These are phyloP conservation scores for Gentiana straminea DNA, from an alignment of 257 asterid species.

Conservation along the genomic window DNA sequence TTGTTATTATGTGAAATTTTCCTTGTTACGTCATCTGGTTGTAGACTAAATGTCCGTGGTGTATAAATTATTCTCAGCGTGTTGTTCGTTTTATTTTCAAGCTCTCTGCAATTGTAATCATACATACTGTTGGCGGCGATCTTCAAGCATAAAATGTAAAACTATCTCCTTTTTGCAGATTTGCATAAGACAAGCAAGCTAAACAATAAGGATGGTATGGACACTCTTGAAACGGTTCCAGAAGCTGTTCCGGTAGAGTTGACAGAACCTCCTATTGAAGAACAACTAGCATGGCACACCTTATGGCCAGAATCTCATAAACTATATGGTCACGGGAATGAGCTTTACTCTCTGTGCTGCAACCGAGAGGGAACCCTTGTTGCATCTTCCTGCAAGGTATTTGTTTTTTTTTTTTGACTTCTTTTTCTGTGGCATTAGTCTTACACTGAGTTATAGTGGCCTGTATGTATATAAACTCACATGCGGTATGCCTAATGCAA, in stretches of 20 bases:
- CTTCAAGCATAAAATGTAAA: background rate
- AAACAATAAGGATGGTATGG: conserved; percentile 51
- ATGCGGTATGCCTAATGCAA: background rate
- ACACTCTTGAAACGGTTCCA: conserved; percentile 76
- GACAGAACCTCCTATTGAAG: conserved; percentile 95
- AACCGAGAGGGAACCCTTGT: conserved; percentile 74
- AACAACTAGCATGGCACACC: conserved; percentile 83
- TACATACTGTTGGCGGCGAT: background rate
- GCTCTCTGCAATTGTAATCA: no score
- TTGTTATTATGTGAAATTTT: background rate
- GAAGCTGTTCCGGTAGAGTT: conserved; percentile 90
- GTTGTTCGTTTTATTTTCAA: background rate
- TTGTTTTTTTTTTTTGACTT: background rate
- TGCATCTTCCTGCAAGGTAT: conserved; percentile 96
- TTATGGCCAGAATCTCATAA: conserved; percentile 97
- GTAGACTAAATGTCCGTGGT: background rate
- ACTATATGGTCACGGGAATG: conserved; percentile 97
- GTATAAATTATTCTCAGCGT: no score
- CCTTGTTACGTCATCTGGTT: background rate
- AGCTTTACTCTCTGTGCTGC: conserved; percentile 70
- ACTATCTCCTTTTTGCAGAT: conserved; percentile 28
- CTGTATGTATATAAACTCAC: background rate
- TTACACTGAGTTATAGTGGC: background rate
- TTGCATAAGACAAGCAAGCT: conserved; percentile 36
- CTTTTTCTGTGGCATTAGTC: background rate